Evolutionary conservation across 306 rosid species (phyloP).

Genomic region (Elaeagnus macrophylla): DNA sequence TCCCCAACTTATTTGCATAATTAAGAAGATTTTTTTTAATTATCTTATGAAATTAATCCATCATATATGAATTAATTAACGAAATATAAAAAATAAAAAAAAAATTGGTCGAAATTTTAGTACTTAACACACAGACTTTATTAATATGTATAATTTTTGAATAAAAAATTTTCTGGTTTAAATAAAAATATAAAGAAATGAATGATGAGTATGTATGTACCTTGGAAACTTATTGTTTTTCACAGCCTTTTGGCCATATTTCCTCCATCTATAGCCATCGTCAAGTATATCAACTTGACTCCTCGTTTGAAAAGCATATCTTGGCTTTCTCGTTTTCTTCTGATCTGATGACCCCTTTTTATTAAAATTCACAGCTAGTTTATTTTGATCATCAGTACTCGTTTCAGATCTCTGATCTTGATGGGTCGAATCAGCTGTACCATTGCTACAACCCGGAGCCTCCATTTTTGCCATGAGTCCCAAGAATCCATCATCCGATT

Average conservation of each 20-base stretch:
- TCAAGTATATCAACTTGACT: constrained; percentile 53
- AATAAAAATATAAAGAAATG: no score
- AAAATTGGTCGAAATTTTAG: no score
- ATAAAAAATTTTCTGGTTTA: no score
- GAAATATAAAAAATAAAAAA: no score
- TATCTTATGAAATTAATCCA: no score
- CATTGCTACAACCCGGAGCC: constrained; percentile 2
- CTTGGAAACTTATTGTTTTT: constrained; percentile 50
- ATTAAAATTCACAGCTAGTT: not conserved
- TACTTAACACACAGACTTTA: no score
- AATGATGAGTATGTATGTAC: constrained; percentile 14
- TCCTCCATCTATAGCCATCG: constrained; percentile 51
- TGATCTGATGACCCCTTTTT: constrained; percentile 17
- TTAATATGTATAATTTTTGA: no score
- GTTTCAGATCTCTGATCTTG: not conserved
- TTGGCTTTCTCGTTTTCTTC: constrained; percentile 34
- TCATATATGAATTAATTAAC: no score
- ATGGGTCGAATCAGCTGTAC: not conserved
- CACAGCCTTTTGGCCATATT: constrained; percentile 51
- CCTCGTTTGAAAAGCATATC: constrained; percentile 48
- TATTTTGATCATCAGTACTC: constrained; percentile 2
- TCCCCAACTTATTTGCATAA: no score
- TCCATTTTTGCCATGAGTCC: constrained; percentile 28
- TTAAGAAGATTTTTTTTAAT: no score
- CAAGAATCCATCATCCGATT: constrained; percentile 19